Percentiles rank a stretch among this genome's conserved stretches.
phyloP scores from a whole-genome alignment of 2,329 filamentous ascomycete species.

The Ceratocystis smalleyi region DNA sequence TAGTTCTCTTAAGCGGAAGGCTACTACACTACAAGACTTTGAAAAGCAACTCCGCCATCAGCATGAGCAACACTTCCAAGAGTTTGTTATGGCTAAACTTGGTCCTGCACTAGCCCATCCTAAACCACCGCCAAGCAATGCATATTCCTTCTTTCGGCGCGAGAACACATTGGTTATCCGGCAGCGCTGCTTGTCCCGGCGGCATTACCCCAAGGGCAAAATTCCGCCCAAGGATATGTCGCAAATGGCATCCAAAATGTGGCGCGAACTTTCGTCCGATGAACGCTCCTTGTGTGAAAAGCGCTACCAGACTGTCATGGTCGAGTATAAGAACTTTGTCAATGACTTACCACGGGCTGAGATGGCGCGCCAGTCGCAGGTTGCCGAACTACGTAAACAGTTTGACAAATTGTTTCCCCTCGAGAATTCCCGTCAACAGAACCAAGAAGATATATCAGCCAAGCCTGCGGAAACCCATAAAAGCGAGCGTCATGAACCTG shows the following conservation, averaged over 20 bases:
- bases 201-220: conserved; percentile 6
- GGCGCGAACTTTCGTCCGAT: conserved; percentile 71
- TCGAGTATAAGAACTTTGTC: conserved; percentile 37
- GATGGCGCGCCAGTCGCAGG: conserved; percentile 56
- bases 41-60: conserved; percentile 36
- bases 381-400: conserved; percentile 35
- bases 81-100: conserved; percentile 39
- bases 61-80: conserved; percentile 40
- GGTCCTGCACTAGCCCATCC: conserved; percentile 64
- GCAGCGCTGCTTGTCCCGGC: conserved; percentile 38
- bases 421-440: conserved; percentile 18
- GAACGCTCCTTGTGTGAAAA: conserved; percentile 56
- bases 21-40: conserved; percentile 18
- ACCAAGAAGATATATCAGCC: neutral
- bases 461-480: neutral
- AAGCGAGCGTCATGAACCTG: neutral
- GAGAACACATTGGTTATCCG: conserved; percentile 51
- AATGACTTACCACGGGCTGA: conserved; percentile 26
- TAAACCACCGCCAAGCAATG: conserved; percentile 59
- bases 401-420: conserved; percentile 38
- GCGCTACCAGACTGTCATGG: conserved; percentile 41
- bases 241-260: conserved; percentile 68
- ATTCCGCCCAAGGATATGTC: conserved; percentile 15
- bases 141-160: conserved; percentile 81
- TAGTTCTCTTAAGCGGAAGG: conserved; percentile 39